phyloP scores from a whole-genome alignment of 1,284 basidiomycete species.

The Afroboletus lepidellus region DNA sequence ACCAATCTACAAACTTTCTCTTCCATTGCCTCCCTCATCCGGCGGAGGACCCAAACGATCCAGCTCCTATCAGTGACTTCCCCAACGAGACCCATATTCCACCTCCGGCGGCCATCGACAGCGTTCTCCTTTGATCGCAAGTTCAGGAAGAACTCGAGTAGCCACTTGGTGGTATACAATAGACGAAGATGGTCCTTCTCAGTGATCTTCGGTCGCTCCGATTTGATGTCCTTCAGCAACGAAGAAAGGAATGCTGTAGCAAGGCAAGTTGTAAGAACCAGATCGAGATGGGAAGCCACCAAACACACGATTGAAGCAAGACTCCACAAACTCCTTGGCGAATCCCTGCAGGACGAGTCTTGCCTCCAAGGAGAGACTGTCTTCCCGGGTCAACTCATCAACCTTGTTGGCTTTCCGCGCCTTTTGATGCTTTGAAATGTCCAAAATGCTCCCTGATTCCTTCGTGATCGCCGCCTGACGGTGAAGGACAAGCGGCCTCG shows the following conservation, averaged over 20 bases:
- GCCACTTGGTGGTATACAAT: constrained; percentile 82
- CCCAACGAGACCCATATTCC: constrained; percentile 74
- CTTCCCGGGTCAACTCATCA: constrained; percentile 70
- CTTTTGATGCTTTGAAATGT: constrained; percentile 71
- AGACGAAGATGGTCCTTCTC: constrained; percentile 88
- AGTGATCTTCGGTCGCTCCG: constrained; percentile 85
- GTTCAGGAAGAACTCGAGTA: constrained; percentile 83
- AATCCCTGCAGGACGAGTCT: constrained; percentile 65
- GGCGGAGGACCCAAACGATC: constrained; percentile 83
- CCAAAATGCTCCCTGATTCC: constrained; percentile 77
- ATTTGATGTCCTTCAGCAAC: constrained; percentile 88
- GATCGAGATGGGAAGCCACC: constrained; percentile 4
- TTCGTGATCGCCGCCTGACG: constrained; percentile 77
- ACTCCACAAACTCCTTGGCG: constrained; percentile 71
- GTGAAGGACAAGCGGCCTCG: constrained; percentile 69
- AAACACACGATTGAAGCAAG: constrained; percentile 82
- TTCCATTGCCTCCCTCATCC: constrained; percentile 87
- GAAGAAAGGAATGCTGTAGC: constrained; percentile 74
- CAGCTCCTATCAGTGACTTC: constrained; percentile 84
- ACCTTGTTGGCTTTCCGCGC: constrained; percentile 65
- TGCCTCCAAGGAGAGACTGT: constrained; percentile 73
- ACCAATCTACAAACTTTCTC: constrained; percentile 67
- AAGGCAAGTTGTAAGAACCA: constrained; percentile 12
- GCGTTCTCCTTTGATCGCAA: constrained; percentile 47
- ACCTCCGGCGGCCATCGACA: constrained; percentile 38